Evolutionary conservation across 176 grass and related monocot species (phyloP).

Genomic region (Cocos nucifera): DNA sequence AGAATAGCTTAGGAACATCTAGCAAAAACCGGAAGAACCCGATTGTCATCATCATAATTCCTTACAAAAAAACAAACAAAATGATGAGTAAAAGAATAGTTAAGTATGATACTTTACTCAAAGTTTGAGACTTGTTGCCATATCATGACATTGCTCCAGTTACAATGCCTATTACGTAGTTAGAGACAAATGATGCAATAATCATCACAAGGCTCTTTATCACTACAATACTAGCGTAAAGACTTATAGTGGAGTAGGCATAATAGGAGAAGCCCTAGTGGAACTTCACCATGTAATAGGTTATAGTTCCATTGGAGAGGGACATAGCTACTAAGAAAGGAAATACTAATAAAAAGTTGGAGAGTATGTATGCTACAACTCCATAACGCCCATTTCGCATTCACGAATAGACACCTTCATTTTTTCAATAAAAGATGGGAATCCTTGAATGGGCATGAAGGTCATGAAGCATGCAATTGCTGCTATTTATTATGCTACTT

Average conservation of each 20-base stretch:
- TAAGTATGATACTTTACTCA: not conserved
- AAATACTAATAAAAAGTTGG: constrained; percentile 83
- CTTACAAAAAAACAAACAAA: constrained; percentile 25
- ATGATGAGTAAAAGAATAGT: not conserved
- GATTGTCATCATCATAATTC: constrained; percentile 96
- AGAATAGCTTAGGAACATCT: constrained; percentile 79
- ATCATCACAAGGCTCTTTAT: constrained; percentile 99
- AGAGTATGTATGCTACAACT: constrained; percentile 69
- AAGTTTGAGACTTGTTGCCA: constrained; percentile 3
- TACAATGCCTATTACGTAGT: constrained; percentile 91
- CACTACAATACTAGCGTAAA: constrained; percentile 71
- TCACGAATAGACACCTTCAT: constrained; percentile 88
- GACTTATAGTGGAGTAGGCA: constrained; percentile 59
- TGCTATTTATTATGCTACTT: too few relatives aligned
- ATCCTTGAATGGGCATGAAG: constrained; percentile 96
- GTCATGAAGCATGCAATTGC: constrained; percentile 99
- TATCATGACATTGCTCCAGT: constrained; percentile 81
- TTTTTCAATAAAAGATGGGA: constrained; percentile 96
- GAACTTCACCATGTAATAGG: constrained; percentile 90
- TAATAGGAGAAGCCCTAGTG: constrained; percentile 54
- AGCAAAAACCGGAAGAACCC: constrained; percentile 88
- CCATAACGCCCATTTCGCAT: constrained; percentile 86
- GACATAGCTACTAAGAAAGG: constrained; percentile 67
- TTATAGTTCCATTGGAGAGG: constrained; percentile 52
- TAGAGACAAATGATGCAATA: constrained; percentile 83